Evolutionary conservation across 176 grass and related monocot genomes (phyloP).

Genomic region (Oryza meridionalis): DNA sequence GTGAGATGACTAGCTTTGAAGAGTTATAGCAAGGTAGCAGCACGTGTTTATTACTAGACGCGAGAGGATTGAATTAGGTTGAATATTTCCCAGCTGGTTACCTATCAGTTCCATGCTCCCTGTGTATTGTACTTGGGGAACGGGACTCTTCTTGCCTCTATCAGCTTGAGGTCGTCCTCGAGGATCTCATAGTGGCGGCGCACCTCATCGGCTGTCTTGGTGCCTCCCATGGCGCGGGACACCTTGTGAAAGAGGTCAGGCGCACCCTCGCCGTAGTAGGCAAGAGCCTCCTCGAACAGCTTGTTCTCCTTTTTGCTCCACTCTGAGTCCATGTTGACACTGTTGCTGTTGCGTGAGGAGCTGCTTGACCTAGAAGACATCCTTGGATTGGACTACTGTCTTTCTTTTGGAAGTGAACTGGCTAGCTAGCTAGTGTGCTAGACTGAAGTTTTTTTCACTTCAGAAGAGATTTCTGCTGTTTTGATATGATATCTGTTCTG

Average conservation of each 20-base stretch:
- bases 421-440: background rate
- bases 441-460: slow-evolving; percentile 16
- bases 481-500: slow-evolving; percentile 38
- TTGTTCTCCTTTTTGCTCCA: slow-evolving; percentile 86
- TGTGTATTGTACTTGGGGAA: slow-evolving; percentile 72
- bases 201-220: slow-evolving; percentile 78
- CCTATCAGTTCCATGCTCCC: slow-evolving; percentile 45
- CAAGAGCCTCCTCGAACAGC: slow-evolving; percentile 82
- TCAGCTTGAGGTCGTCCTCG: slow-evolving; percentile 55
- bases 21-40: background rate
- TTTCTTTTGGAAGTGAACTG: slow-evolving; percentile 25
- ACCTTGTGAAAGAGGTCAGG: slow-evolving; percentile 90
- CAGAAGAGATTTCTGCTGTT: slow-evolving; percentile 30
- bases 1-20: background rate
- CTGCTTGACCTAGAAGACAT: slow-evolving; percentile 59
- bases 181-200: slow-evolving; percentile 76
- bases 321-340: slow-evolving; percentile 19
- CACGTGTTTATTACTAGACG: background rate
- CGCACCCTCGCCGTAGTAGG: slow-evolving; percentile 67
- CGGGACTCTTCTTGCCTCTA: slow-evolving; percentile 56
- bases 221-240: slow-evolving; percentile 70
- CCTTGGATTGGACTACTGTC: slow-evolving; percentile 15
- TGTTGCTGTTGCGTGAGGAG: slow-evolving; percentile 32
- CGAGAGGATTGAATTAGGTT: background rate
- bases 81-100: background rate